phyloP scores from a whole-genome alignment of 2,329 filamentous ascomycete genomes.

The Ilyonectria destructans region DNA sequence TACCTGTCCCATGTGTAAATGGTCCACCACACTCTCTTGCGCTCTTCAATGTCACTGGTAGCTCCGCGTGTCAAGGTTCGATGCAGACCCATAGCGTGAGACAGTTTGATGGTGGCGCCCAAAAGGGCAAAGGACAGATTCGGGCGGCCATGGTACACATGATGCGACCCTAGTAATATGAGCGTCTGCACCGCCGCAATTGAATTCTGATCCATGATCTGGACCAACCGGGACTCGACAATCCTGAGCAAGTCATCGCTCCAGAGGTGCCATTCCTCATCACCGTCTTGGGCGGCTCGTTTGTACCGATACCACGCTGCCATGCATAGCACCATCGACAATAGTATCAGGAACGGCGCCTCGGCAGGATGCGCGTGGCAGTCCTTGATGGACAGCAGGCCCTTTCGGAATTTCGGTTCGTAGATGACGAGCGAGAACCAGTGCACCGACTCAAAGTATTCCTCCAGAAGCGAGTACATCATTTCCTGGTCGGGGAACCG shows the following conservation, averaged over 20 bases:
- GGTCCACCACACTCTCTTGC: conserved; percentile 22
- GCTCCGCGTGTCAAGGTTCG: neutral
- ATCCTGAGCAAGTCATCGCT: neutral
- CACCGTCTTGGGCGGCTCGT: neutral
- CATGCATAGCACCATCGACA: conserved; percentile 54
- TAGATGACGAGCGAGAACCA: conserved; percentile 63
- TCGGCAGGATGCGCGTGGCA: conserved; percentile 54
- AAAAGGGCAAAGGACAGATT: neutral
- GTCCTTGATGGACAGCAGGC: conserved; percentile 52
- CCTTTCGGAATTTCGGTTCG: conserved; percentile 57
- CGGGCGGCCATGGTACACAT: neutral
- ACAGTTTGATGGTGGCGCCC: neutral
- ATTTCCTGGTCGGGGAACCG: conserved; percentile 19
- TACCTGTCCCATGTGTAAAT: conserved; percentile 23
- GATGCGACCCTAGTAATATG: neutral
- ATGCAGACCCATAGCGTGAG: conserved; percentile 19
- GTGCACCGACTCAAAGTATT: conserved; percentile 60
- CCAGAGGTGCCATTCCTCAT: neutral
- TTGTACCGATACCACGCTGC: neutral
- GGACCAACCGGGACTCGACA: neutral
- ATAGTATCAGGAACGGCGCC: conserved; percentile 55
- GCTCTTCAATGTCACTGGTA: conserved; percentile 7
- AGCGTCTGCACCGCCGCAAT: neutral
- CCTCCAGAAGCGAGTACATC: conserved; percentile 51
- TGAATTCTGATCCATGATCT: neutral